Evolutionary conservation across 2,329 filamentous ascomycete genomes (phyloP), one percentile per base, ranked within the genome.

Genomic region (Penicillium sp.): DNA sequence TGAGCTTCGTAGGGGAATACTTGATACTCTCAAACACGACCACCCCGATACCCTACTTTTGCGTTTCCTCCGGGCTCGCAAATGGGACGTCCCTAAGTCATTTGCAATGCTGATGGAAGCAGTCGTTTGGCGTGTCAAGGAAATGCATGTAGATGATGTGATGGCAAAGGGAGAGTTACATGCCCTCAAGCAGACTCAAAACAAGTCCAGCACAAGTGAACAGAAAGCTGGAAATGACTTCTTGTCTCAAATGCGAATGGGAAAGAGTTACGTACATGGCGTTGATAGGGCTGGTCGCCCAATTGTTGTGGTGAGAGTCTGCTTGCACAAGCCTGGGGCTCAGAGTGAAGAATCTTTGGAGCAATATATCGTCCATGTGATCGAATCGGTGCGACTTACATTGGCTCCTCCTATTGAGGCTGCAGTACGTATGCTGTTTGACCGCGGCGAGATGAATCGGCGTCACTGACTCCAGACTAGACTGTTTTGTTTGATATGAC

Each of bases 401-500:
- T 77, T 97, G 49, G 79, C 82, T 57, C 82, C 86, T 16, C 90
- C 90, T 0, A 84, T 95, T 20, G 94, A 97, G 68, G 97, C 93
- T 55, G 92, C 92, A 60, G 91, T 95, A 81, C 32, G 63, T 53
- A 13, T 6, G 78, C 88, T 11, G 2, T 9, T 6, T 10, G 44
- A 14, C 8, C 13, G 45, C 66, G 4, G 1, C 9, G 0, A 8
- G 1, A 5, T 9, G 11, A 13, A n/a, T 10, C 22, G 3, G 8
- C 9, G 18, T 45, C 29, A n/a, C 57, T 62, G 20, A 64, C 39
- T 18, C 2, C 5, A 10, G 1, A 5, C 0, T 58, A 95, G 90
- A 92, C 89, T 31, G 84, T 97, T 60, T 77, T 97, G 35, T 97
- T 99, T 69, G 93, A 99, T 72, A 92, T 97, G 90, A 95, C 90